Evolutionary conservation across 2,329 filamentous ascomycete genomes (phyloP).

Genomic region (Cladosporium sp.): DNA sequence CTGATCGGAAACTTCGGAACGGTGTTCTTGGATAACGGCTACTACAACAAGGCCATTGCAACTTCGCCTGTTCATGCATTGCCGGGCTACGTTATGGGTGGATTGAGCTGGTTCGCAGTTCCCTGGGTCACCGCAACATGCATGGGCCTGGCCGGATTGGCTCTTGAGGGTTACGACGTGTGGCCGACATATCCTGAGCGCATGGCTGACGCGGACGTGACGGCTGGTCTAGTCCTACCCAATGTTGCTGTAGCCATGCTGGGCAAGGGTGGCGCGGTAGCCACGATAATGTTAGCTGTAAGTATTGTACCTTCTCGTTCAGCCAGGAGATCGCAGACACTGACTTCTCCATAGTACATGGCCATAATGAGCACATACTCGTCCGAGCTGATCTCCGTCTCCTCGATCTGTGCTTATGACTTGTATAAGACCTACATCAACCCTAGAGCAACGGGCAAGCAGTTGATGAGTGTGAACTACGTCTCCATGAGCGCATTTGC

Average conservation of each 20-base stretch:
- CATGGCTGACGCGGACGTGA: conserved; percentile 24
- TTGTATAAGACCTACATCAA: conserved; percentile 67
- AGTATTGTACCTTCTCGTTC: not conserved
- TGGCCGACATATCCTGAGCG: conserved; percentile 42
- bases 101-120: conserved; percentile 86
- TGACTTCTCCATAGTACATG: conserved; percentile 22
- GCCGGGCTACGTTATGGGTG: conserved; percentile 85
- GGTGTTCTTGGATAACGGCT: conserved; percentile 72
- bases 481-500: conserved; percentile 69
- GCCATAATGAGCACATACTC: conserved; percentile 32
- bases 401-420: conserved; percentile 39
- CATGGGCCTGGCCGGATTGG: conserved; percentile 77
- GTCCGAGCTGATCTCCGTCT: conserved; percentile 39
- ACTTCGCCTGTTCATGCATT: conserved; percentile 80
- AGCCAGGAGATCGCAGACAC: not conserved
- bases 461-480: conserved; percentile 77
- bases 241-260: conserved; percentile 29
- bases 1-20: conserved; percentile 79
- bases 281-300: conserved; percentile 27
- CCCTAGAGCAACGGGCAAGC: conserved; percentile 67
- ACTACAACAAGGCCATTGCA: conserved; percentile 95
- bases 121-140: conserved; percentile 77
- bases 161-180: conserved; percentile 57
- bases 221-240: conserved; percentile 29
- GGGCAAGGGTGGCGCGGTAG: conserved; percentile 28